Evolutionary conservation across 306 rosid genomes (phyloP), one percentile per base, ranked within the genome.

Genomic region (Lathyrus tuberosus): DNA sequence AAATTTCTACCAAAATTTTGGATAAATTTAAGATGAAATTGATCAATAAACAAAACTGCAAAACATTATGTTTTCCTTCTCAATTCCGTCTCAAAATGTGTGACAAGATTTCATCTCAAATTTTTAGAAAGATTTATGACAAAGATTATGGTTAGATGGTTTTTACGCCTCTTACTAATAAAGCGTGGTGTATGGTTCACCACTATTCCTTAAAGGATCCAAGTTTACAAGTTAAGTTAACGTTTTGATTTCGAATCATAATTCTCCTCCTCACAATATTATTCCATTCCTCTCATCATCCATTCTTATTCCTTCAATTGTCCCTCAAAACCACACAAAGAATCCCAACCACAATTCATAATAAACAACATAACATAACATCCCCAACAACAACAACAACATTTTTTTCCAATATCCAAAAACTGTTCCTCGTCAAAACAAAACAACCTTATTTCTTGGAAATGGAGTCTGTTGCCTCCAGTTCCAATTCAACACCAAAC

Each of bases 381-480:
- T 13, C 4, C 4, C 15, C 76, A 31, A 18, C 73, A 82, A 20
- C 1, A 61, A 16, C 44, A 60, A 37, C 2, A 62, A 17, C 47
- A 61, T 61, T 22, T 44, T 44, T 13, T n/a, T 42, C 17, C 14
- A 14, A 42, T n/a, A 51, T 20, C 57, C 31, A 53, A 22, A 65
- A 65, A 8, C 57, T 31, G 24, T 26, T 58, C 33, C 7, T 53
- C 33, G 3, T 53, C 60, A 22, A 24, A 54, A 28, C 63, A 57
- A 57, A 28, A 57, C 18, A 56, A 12, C 62, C 6, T n/a, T 35
- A 10, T 17, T 40, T 20, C 14, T 62, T 14, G 20, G 26, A 26
- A 71, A 78, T 89, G 94, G 94, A 91, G 56, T 87, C 90, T 1
- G 60, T 73, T 13, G 85, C 83, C 74, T 87, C 96, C 57, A 82